Conservation (phyloP, 306 rosid genomes). For the Citrullus mucosospermus region DNA sequence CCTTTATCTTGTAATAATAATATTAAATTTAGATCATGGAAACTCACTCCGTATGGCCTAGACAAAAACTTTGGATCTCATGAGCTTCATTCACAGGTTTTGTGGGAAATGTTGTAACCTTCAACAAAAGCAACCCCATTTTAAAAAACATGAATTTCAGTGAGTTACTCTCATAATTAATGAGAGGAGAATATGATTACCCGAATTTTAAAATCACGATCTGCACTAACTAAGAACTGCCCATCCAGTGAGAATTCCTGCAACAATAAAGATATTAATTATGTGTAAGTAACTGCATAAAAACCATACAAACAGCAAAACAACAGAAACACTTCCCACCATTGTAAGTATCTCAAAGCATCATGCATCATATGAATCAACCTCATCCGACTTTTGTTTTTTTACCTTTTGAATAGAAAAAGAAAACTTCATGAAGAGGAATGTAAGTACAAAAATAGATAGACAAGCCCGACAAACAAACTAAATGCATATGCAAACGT, state of each 20-base stretch:
- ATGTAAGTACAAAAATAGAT: not conserved
- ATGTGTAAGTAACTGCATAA: not conserved
- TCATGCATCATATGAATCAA: not conserved
- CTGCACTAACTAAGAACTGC: slow-evolving; percentile 62
- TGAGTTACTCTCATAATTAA: not conserved
- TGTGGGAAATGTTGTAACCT: slow-evolving; percentile 66
- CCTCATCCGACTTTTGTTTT: not conserved
- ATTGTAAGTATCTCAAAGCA: not conserved
- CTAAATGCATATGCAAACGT: not conserved
- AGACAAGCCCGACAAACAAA: not conserved
- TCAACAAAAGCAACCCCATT: slow-evolving; percentile 9
- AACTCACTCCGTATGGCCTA: slow-evolving; percentile 89
- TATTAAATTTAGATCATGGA: not conserved
- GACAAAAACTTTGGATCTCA: slow-evolving; percentile 81
- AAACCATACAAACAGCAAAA: not conserved
- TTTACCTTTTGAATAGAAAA: not conserved
- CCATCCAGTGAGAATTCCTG: slow-evolving; percentile 86
- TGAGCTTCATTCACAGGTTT: slow-evolving; percentile 70
- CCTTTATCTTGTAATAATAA: not conserved
- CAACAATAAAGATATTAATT: not conserved
- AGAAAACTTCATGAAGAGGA: not conserved
- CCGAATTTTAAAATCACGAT: slow-evolving; percentile 86
- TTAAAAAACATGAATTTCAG: not conserved
- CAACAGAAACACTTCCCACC: not conserved
- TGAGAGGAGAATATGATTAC: slow-evolving; percentile 25